Conservation (phyloP, 2,329 filamentous ascomycete genomes). For the Rhinocladiella similis region DNA sequence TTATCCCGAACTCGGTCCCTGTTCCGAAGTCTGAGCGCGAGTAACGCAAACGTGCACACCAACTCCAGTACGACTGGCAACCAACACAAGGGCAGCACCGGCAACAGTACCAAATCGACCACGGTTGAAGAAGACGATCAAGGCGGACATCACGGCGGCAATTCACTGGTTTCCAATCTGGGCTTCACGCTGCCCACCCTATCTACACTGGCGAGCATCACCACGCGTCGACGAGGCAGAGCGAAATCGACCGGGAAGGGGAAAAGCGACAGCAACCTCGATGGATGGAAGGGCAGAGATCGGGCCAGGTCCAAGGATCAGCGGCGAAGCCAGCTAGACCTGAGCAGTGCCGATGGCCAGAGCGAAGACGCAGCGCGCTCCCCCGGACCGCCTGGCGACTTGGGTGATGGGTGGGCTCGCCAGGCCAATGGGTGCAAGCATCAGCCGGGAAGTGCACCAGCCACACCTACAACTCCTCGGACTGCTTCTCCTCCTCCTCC, state of each 20-base stretch:
- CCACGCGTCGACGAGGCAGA: not conserved
- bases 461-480: conserved; percentile 6
- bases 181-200: conserved; percentile 2
- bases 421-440: not conserved
- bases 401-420: too few relatives aligned
- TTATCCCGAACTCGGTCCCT: conserved; percentile 15
- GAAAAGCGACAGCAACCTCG: not conserved
- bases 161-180: not conserved
- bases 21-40: conserved; percentile 23
- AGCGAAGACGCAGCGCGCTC: not conserved
- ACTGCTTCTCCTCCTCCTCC: conserved; percentile 7
- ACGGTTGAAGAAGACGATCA: too few relatives aligned
- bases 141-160: not conserved
- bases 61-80: not conserved
- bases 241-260: not conserved
- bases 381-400: too few relatives aligned
- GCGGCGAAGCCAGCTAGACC: not conserved
- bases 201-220: conserved; percentile 1
- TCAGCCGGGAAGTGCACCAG: not conserved
- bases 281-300: not conserved
- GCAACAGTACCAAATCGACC: not conserved
- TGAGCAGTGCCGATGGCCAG: too few relatives aligned
- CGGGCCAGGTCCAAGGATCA: not conserved
- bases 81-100: not conserved
- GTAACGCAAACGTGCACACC: conserved; percentile 5